Percentiles rank a stretch among this genome's conserved stretches.
Evolutionary conservation across 306 rosid genomes (phyloP).

Genomic region (Dryas drummondii): DNA sequence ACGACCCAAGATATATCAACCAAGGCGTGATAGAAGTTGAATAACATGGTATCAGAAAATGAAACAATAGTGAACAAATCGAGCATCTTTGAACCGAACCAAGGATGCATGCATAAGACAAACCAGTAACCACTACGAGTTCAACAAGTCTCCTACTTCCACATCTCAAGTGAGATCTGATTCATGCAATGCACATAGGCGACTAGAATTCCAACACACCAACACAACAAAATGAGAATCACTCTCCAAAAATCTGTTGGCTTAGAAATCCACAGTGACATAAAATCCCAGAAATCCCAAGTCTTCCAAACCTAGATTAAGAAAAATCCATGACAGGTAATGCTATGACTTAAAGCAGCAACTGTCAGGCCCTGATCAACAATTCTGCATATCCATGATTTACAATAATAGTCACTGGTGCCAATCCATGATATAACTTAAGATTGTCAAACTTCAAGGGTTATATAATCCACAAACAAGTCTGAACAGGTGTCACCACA

Average conservation of each 20-base stretch:
- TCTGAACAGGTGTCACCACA: not conserved
- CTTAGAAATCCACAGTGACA: not conserved
- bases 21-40: not conserved
- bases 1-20: too few relatives aligned
- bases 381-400: too few relatives aligned
- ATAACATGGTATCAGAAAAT: too few relatives aligned
- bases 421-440: too few relatives aligned
- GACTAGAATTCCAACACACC: not conserved
- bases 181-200: not conserved
- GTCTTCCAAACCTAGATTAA: too few relatives aligned
- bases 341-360: too few relatives aligned
- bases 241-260: not conserved
- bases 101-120: not conserved
- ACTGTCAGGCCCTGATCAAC: too few relatives aligned
- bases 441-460: not conserved
- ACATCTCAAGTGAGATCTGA: not conserved
- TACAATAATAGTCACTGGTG: too few relatives aligned
- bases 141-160: not conserved
- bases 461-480: slow-evolving; percentile 14
- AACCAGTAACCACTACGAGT: not conserved
- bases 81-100: not conserved
- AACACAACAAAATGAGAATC: not conserved
- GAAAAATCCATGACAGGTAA: not conserved
- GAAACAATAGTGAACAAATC: not conserved
- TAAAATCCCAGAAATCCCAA: not conserved